Evolutionary conservation across 1,284 basidiomycete species (phyloP), one percentile per base, ranked within the genome.

Genomic region (Boletus smithii): DNA sequence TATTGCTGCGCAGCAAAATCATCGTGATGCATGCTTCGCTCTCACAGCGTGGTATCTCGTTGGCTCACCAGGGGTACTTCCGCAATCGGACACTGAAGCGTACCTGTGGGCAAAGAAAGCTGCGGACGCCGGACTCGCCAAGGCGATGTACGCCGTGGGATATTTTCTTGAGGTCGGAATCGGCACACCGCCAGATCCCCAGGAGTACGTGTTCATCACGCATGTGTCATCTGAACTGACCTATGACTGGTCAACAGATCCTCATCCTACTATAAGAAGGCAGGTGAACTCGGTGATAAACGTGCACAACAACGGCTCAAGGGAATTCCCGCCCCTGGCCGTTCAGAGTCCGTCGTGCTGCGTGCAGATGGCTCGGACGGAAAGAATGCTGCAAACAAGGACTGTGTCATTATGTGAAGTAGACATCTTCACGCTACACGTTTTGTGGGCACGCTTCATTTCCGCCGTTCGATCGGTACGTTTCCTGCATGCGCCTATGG

Each of bases 31-130:
- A 0, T 98, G 95, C 69, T 99, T 99, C 65, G 95, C 95, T 3
- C 77, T 99, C 29, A 98, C 95, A 9, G 95, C 95, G 8, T 99
- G 95, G 95, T 99, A 99, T 65, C 85, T 99, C 54, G 95, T 99
- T 51, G 97, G 97, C 44, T 97, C 95, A 6, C 92, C 95, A 0
- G 95, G 95, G 37, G 94, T 99, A 8, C 78, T 99, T 24, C 95
- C 95, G 1, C 97, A 99, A 66, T 97, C 92, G 0, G 95, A 99
- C 65, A 98, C 95, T 0, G 95, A 99, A 66, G 95, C 95, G 8
- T 98, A 87, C 68, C 73, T 99, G 18, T 95, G 95, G 95, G 83
- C 94, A 27, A 82, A 91, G 73, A 91, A 84, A 62, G 91, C 93
- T 32, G 92, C 91, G 20, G 92, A 95, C 39, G 81, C 79, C n/a